Evolutionary conservation across 23 red algal genomes (phyloP).

Genomic region (Cyanidiococcus yangmingshanensis): DNA sequence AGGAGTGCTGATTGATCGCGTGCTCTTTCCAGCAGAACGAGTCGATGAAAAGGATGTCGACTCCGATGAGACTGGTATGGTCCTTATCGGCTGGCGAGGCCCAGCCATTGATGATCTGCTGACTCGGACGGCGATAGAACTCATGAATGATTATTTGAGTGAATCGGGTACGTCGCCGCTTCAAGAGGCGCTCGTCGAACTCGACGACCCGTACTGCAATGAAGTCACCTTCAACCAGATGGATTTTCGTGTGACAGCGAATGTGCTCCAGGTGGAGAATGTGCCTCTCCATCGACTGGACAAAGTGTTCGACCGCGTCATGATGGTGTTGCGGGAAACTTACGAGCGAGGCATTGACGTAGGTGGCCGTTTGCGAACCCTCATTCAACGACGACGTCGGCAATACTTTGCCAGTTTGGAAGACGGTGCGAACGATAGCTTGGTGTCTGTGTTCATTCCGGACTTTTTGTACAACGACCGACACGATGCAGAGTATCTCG

Average conservation of each 20-base stretch:
- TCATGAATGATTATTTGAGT: conserved; percentile 27
- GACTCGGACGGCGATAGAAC: conserved; percentile 20
- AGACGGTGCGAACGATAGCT: conserved; percentile 15
- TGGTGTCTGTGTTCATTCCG: not conserved
- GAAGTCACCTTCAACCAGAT: conserved; percentile 11
- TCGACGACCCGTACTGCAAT: conserved; percentile 23
- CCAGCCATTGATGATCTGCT: conserved; percentile 17
- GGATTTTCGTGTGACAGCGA: conserved; percentile 23
- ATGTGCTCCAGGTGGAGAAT: conserved; percentile 24
- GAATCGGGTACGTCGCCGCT: conserved; percentile 15
- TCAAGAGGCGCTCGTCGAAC: conserved; percentile 22
- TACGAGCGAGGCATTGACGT: conserved; percentile 9
- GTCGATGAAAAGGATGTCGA: not conserved
- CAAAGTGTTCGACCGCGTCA: not conserved
- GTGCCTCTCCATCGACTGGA: conserved; percentile 2
- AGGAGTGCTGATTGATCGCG: not conserved
- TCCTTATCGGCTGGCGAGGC: conserved; percentile 28
- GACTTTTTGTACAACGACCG: conserved; percentile 28
- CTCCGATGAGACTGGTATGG: conserved; percentile 7
- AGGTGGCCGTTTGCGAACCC: not conserved
- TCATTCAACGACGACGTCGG: conserved; percentile 13
- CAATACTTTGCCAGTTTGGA: conserved; percentile 25
- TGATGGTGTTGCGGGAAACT: not conserved
- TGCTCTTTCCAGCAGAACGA: conserved; percentile 11
- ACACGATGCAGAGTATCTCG: not conserved